Base-by-base conservation (phyloP, 2,329 filamentous ascomycete genomes). In the Stagonosporopsis rhizophila region DNA sequence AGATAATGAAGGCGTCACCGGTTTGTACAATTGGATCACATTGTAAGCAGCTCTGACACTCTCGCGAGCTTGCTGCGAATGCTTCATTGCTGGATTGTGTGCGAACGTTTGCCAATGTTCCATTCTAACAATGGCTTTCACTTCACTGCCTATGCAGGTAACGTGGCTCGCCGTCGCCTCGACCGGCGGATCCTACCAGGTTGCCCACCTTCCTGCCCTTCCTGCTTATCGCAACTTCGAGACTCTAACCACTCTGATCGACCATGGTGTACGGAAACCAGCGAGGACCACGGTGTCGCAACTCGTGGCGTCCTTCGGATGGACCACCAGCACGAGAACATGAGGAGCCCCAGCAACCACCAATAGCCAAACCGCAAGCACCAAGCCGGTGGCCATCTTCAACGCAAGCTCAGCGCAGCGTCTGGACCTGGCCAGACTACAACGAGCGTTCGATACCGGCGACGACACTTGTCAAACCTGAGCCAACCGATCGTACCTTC, bases 221-320 rank as follows among this genome's bases (percentile, higher is more conserved):
- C 12, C 6, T 15, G 23, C 19, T 40, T 28, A 28, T 22, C 37
- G 8, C 4, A 20, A 28, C 14, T 3, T 20, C 11, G 35, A 20
- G 12, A 12, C 19, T 20, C 2, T 17, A 12, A 20, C n/a, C 12
- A 14, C 12, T 19, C 9, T 38, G n/a, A 20, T 20, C 35, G n/a
- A 20, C 35, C 35, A 52, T 56, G 47, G 25, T 44, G 27, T 12
- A 38, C 28, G 37, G 23, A 22, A 11, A 27, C 17, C 22, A 28
- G 23, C 19, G 20, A 32, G 47, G 17, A 12, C 42, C 20, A 17
- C 47, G 47, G 11, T 48, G 42, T 25, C 20, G 27, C 7, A 52
- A 56, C 25, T 51, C 53, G 25, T 56, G 46, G 53, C 41, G 53
- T 14, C 46, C 53, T 46, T 51, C 41, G 35, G 53, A 56, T n/a